Base-by-base conservation (phyloP, 495 filamentous ascomycete genomes). In the Aspergillus cristatus region DNA sequence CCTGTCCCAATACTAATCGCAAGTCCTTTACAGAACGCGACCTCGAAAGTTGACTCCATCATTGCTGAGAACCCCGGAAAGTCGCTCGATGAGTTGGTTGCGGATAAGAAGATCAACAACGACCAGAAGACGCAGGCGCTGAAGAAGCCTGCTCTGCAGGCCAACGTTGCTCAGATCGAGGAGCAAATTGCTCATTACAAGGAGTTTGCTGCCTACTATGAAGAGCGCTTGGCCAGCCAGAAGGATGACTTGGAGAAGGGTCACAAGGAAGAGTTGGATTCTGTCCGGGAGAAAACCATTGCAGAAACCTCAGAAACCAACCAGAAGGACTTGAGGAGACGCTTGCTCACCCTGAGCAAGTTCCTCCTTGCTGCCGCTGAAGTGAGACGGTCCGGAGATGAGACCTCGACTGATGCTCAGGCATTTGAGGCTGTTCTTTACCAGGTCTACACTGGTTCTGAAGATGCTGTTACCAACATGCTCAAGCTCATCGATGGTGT, bases 401-500 rank as follows among this genome's bases (percentile, higher is more conserved):
- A 75, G 32, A 74, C 82, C 48, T 70, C 78, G 14, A 55, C 67
- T 2, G 86, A 95, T 60, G 84, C 75, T 50, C 76, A 76, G 60
- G 91, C 88, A 30, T 82, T 97, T 42, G 93, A 99, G 61, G 86
- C 84, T 35, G 81, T 91, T 18, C 70, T 99, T 29, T 78, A 89
- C 35, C 71, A 84, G 50, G 81, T 97, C 28, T 99, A 99, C 58
- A 81, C 78, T 14, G 93, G 93, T 20, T 82, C 87, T 46, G 73
- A 82, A 34, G 71, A 74, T 47, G 89, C 88, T 13, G 85, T 99
- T 12, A 67, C 72, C 25, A 75, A 84, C 10, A 90, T 94, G 68
- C 55, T 86, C 46, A 94, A 86, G 62, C 66, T 99, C 28, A 82
- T 94, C 38, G 69, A 86, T 32, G 91, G 89, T 17, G 74, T 72